Conservation (phyloP, 169 alveolate species). For the Neospora caninum region DNA sequence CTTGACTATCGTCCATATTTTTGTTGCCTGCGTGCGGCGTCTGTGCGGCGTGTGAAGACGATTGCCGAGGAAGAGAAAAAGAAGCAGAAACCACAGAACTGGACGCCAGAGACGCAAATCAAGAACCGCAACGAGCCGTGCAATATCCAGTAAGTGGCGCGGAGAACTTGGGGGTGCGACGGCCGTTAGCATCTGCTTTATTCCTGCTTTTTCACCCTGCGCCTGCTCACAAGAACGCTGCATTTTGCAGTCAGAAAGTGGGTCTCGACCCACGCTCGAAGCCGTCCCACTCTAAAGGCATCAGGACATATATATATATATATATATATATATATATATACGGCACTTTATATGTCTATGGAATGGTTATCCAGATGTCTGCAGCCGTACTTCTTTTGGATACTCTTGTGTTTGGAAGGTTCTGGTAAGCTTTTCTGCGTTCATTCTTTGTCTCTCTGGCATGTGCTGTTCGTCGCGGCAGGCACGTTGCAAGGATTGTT, state of each 20-base stretch:
- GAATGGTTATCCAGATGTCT: too few species aligned
- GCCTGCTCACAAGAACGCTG: neutral
- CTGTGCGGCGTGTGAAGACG: neutral
- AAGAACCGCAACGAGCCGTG: slow-evolving; percentile 67
- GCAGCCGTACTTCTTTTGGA: too few species aligned
- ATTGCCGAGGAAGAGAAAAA: neutral
- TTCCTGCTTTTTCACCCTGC: neutral
- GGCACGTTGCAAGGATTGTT: slow-evolving; percentile 57
- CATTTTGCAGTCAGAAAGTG: too few species aligned
- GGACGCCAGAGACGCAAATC: slow-evolving; percentile 48
- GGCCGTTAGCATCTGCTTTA: neutral
- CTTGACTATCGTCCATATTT: too few species aligned
- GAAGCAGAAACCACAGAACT: slow-evolving; percentile 56
- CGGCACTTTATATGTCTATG: neutral
- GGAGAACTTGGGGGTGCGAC: neutral
- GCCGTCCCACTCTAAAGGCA: too few species aligned
- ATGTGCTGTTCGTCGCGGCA: neutral
- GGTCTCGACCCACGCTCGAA: too few species aligned
- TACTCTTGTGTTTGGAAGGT: too few species aligned
- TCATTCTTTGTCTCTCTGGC: neutral
- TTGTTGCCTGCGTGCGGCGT: neutral
- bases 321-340: too few species aligned
- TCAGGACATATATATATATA: neutral
- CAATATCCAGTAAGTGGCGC: slow-evolving; percentile 56
- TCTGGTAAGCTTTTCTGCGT: too few species aligned